Evolutionary conservation across 164 flowering plant species (phyloP).

Genomic region (Cinnamomum micranthum): DNA sequence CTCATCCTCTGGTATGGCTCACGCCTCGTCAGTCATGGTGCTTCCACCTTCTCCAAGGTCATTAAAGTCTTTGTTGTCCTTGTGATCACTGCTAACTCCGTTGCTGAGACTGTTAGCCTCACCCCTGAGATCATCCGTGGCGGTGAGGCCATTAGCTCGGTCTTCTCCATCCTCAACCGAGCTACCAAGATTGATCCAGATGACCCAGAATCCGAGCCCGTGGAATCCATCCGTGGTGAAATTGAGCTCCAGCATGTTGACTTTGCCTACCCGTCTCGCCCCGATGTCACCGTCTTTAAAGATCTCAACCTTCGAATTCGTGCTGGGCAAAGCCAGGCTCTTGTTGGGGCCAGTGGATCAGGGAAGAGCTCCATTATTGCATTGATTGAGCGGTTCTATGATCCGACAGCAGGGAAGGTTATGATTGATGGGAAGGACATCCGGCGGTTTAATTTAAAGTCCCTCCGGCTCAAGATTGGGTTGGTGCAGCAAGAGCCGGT

Average conservation of each 20-base stretch:
- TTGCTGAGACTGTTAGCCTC: constrained; percentile 94
- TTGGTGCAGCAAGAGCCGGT: constrained; percentile 96
- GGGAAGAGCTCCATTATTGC: constrained; percentile 96
- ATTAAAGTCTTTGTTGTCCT: constrained; percentile 91
- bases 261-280: constrained; percentile 86
- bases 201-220: constrained; percentile 70
- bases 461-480: constrained; percentile 74
- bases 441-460: constrained; percentile 59
- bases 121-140: constrained; percentile 93
- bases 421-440: constrained; percentile 93
- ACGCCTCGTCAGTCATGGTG: constrained; percentile 73
- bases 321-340: constrained; percentile 94
- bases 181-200: constrained; percentile 85
- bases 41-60: constrained; percentile 91
- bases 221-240: constrained; percentile 76
- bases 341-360: constrained; percentile 98
- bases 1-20: constrained; percentile 96
- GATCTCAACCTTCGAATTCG: constrained; percentile 76
- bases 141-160: constrained; percentile 87
- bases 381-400: constrained; percentile 90
- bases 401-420: constrained; percentile 77
- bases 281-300: constrained; percentile 71
- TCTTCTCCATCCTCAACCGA: constrained; percentile 79
- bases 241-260: constrained; percentile 90
- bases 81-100: constrained; percentile 92